These are phyloP conservation scores for Wickerhamiella kurtzmanii DNA, from an alignment of 805 yeast species.

Conservation along the genomic window DNA sequence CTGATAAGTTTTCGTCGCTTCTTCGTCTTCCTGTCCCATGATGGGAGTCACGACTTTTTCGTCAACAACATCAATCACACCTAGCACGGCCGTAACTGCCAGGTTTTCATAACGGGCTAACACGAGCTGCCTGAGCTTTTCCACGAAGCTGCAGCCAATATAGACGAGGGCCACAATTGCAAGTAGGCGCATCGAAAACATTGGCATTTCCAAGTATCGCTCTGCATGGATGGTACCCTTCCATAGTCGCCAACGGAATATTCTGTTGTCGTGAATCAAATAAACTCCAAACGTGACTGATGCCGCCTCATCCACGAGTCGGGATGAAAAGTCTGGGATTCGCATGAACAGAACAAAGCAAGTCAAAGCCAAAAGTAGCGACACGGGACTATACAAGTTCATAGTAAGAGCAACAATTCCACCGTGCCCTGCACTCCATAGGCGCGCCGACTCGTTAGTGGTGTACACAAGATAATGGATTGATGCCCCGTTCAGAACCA, in stretches of 20 bases:
- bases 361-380: constrained; percentile 3
- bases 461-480: constrained; percentile 3
- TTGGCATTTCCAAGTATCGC: neutral
- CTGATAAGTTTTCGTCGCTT: neutral
- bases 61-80: neutral
- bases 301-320: constrained; percentile 4
- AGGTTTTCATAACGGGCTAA: neutral
- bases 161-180: neutral
- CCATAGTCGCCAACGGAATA: constrained; percentile 6
- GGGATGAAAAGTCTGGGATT: neutral
- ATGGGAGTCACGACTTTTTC: neutral
- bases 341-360: constrained; percentile 4
- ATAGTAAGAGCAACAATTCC: constrained; percentile 7
- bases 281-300: constrained; percentile 9
- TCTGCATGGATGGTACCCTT: constrained; percentile 1
- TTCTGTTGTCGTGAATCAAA: constrained; percentile 9
- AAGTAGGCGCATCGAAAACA: neutral
- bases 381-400: constrained; percentile 6
- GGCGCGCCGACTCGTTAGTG: neutral
- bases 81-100: neutral
- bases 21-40: neutral
- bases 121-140: neutral
- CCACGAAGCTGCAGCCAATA: neutral
- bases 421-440: constrained; percentile 1
- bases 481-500: neutral